Evolutionary conservation across 2,329 filamentous ascomycete genomes (phyloP).

Genomic region (Pochonia chlamydosporia): DNA sequence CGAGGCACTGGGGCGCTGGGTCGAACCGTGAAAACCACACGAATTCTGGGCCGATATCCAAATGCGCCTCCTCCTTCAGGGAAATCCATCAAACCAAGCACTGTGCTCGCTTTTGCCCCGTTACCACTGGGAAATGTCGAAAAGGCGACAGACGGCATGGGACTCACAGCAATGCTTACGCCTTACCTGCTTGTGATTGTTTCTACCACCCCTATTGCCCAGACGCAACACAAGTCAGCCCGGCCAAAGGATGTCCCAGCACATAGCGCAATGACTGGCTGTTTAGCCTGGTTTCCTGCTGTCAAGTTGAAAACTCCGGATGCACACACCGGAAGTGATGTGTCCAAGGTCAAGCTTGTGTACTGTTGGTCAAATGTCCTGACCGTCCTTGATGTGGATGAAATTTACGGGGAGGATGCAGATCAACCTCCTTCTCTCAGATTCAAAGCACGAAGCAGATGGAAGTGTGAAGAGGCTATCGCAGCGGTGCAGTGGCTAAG

Average conservation of each 20-base stretch:
- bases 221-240: constrained; percentile 91
- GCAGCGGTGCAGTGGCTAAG: constrained; percentile 97
- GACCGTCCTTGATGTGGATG: constrained; percentile 83
- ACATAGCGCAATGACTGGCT: constrained; percentile 89
- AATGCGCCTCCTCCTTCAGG: constrained; percentile 55
- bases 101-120: constrained; percentile 85
- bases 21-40: constrained; percentile 78
- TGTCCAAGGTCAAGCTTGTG: constrained; percentile 79
- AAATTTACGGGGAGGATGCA: constrained; percentile 60
- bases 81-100: constrained; percentile 80
- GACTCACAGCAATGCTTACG: constrained; percentile 89
- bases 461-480: constrained; percentile 91
- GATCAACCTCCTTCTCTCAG: constrained; percentile 73
- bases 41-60: constrained; percentile 89
- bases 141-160: constrained; percentile 78
- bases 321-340: constrained; percentile 57
- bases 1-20: constrained; percentile 83
- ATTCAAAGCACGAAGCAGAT: constrained; percentile 79
- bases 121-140: constrained; percentile 93
- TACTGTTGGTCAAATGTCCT: constrained; percentile 99
- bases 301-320: constrained; percentile 82
- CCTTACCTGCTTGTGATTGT: constrained; percentile 95
- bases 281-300: constrained; percentile 93
- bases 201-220: constrained; percentile 90
- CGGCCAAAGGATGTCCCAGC: constrained; percentile 86